Evolutionary conservation across 257 asterid species (phyloP), one percentile per base, ranked within the genome.

Genomic region (Ajuga chamaepitys): DNA sequence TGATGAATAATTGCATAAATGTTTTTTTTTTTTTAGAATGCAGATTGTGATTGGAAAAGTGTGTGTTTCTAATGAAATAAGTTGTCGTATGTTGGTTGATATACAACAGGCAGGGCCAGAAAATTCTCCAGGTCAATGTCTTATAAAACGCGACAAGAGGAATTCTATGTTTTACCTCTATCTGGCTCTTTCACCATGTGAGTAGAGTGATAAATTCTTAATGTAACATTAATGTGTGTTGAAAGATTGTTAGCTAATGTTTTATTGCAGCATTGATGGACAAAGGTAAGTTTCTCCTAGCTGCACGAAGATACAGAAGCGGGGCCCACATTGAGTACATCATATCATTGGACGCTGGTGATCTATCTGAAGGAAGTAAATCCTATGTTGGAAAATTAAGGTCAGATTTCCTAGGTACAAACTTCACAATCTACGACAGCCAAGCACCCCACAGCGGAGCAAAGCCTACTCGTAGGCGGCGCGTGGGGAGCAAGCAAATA

Each of bases 91-190:
- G 57, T 35, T 26, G 10, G 45, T 67, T 66, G 47, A 6, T 58
- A 34, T 54, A 65, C 41, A 67, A 82, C 97, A 92, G 97, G 85
- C 96, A 16, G 98, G 97, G 74, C 97, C 96, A 22, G 81, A 88
- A 3, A 96, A 87, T 30, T 40, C 79, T 71, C 95, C 96, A 2
- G 73, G 79, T 81, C 91, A 89, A 55, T 92, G 98, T 76, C 75
- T 92, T 51, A 89, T 92, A 69, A 87, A 84, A 66, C 98, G 98
- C 7, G 95, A 92, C 91, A 89, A 92, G 88, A 92, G 85, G 87
- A 92, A 70, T 9, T 80, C 85, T 1, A 72, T 80, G 20, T 92
- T 92, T 79, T 76, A 78, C 76, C 97, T 89, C 40, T 87, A 89
- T 69, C 87, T 92, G 42, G 95, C 94, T 57, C 94, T 87, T 75